Evolutionary conservation across 2,329 filamentous ascomycete species (phyloP).

Genomic region (Colletotrichum sublineola): DNA sequence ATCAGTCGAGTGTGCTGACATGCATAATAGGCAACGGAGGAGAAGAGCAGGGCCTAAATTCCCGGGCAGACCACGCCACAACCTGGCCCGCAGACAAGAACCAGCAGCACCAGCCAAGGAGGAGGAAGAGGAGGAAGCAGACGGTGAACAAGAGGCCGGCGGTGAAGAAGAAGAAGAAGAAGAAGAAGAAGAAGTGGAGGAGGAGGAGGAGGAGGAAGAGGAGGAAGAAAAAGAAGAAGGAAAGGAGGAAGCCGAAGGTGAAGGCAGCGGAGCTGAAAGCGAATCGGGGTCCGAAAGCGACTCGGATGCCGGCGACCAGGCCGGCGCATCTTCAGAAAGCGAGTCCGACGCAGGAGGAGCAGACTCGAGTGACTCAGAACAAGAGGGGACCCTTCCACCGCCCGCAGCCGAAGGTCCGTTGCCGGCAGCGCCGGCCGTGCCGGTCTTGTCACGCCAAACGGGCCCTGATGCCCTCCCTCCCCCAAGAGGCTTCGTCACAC

Average conservation of each 20-base stretch:
- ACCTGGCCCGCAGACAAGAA: constrained; percentile 13
- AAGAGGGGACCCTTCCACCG: constrained; percentile 9
- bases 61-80: constrained; percentile 35
- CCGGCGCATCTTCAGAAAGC: constrained; percentile 9
- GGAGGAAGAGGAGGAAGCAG: constrained; percentile 25
- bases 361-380: constrained; percentile 31
- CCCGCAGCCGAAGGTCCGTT: neutral
- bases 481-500: constrained; percentile 30
- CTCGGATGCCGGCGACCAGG: neutral
- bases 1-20: neutral
- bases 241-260: constrained; percentile 6
- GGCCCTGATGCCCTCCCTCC: neutral
- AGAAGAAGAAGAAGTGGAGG: constrained; percentile 1
- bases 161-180: constrained; percentile 4
- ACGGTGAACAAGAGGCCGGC: constrained; percentile 18
- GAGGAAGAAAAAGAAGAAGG: neutral
- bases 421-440: constrained; percentile 6
- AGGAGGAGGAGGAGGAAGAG: constrained; percentile 11
- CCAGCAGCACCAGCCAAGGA: neutral
- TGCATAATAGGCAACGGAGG: constrained; percentile 17
- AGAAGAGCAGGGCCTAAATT: constrained; percentile 27
- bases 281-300: constrained; percentile 22
- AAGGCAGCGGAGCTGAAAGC: constrained; percentile 1
- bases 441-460: constrained; percentile 1
- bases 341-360: constrained; percentile 14